Percentiles rank a stretch among this genome's conserved stretches.
These are phyloP conservation scores for Cystobasidiaceae sp. DNA, from an alignment of 1,284 basidiomycete genomes.

Conservation along the genomic window DNA sequence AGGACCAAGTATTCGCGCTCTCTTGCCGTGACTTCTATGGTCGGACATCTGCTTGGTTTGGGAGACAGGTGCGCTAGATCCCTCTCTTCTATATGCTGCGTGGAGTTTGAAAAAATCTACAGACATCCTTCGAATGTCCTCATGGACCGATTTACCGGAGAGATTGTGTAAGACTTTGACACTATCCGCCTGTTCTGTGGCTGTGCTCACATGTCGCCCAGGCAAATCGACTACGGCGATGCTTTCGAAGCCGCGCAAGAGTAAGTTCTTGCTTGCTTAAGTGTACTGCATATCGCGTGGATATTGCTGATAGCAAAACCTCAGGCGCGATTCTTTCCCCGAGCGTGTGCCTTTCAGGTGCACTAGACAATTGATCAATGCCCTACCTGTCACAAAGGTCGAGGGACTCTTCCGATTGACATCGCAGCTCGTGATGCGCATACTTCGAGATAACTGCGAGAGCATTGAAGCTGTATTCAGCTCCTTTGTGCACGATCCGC, in stretches of 20 bases:
- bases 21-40: conserved; percentile 22
- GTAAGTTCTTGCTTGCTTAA: background rate
- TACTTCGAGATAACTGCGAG: conserved; percentile 23
- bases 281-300: no score
- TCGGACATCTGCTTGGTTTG: conserved; percentile 23
- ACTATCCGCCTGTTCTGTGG: background rate
- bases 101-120: background rate
- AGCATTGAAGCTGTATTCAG: conserved; percentile 27
- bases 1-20: conserved; percentile 13
- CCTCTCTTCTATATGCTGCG: background rate
- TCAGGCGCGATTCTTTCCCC: conserved; percentile 24
- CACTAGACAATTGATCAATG: conserved; percentile 18
- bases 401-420: conserved; percentile 27
- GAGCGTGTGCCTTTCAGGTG: conserved; percentile 25
- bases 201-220: background rate
- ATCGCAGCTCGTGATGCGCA: conserved; percentile 16
- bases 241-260: conserved; percentile 24
- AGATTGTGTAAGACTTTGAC: background rate
- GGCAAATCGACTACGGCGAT: conserved; percentile 29
- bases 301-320: background rate
- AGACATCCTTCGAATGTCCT: conserved; percentile 28
- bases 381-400: conserved; percentile 10
- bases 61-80: conserved; percentile 8
- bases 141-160: conserved; percentile 19
- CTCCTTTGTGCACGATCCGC: conserved; percentile 24